phyloP scores from a whole-genome alignment of 306 rosid species.

The Boehmeria nivea region DNA sequence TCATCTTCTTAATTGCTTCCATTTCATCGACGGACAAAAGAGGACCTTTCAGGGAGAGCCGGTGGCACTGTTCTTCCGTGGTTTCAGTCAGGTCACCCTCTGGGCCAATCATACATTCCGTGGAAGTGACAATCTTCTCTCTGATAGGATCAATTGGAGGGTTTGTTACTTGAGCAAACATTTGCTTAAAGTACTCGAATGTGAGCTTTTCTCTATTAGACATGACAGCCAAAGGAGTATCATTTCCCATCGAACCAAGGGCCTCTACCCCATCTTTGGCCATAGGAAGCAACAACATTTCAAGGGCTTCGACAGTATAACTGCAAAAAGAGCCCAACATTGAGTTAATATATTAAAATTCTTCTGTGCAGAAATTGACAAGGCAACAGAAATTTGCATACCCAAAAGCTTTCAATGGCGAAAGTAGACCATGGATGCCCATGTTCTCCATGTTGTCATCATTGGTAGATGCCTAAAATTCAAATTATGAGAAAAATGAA shows the following conservation, averaged over 20 bases:
- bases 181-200: conserved; percentile 94
- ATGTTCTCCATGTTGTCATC: conserved; percentile 63
- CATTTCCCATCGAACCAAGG: conserved; percentile 99
- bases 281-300: conserved; percentile 98
- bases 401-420: conserved; percentile 96
- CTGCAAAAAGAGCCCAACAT: conserved; percentile 36
- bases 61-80: conserved; percentile 85
- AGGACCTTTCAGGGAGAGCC: conserved; percentile 86
- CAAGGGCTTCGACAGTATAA: conserved; percentile 80
- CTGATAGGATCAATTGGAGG: conserved; percentile 98
- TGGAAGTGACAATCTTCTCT: conserved; percentile 95
- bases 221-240: conserved; percentile 93
- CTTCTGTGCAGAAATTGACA: conserved; percentile 12
- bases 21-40: conserved; percentile 69
- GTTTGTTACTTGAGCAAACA: conserved; percentile 99
- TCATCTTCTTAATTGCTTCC: conserved; percentile 84
- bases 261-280: conserved; percentile 94
- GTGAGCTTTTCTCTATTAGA: conserved; percentile 86
- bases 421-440: conserved; percentile 76
- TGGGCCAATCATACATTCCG: conserved; percentile 96
- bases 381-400: conserved; percentile 24
- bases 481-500: conserved; percentile 19
- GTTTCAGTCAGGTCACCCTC: conserved; percentile 95
- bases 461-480: conserved; percentile 47
- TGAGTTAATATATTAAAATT: conserved; percentile 10